Evolutionary conservation across 2,329 filamentous ascomycete species (phyloP).

Genomic region (Pseudogymnoascus verrucosus): DNA sequence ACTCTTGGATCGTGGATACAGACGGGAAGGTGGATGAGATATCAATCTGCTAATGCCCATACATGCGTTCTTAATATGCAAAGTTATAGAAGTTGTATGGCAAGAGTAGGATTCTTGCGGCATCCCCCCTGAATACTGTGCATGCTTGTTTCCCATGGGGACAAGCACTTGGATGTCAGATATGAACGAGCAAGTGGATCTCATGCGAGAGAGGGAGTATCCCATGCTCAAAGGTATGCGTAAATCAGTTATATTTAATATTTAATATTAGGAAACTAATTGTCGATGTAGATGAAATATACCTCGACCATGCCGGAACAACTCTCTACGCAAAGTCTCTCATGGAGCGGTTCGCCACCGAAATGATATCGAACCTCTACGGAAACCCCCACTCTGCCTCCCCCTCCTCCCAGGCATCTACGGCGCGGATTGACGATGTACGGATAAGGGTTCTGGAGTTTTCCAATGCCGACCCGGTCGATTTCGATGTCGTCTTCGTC

Average conservation of each 20-base stretch:
- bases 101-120: constrained; percentile 6
- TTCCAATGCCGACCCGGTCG: constrained; percentile 70
- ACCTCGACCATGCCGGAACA: constrained; percentile 95
- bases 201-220: constrained; percentile 52
- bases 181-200: not conserved
- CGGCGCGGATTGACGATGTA: constrained; percentile 66
- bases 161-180: not conserved
- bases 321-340: constrained; percentile 73
- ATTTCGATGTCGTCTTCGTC: constrained; percentile 86
- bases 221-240: constrained; percentile 59
- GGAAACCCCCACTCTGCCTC: constrained; percentile 92
- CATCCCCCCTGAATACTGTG: not conserved
- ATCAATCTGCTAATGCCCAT: not conserved
- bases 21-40: not conserved
- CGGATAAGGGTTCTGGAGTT: constrained; percentile 64
- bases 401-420: constrained; percentile 68
- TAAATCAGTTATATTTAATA: not conserved
- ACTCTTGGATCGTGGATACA: not conserved
- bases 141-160: not conserved
- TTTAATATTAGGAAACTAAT: not conserved
- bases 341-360: constrained; percentile 67
- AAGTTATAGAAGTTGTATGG: not conserved
- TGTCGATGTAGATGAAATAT: constrained; percentile 51
- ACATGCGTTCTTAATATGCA: not conserved
- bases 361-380: constrained; percentile 71